Percentiles rank a stretch among this genome's conserved stretches.
These are phyloP conservation scores for Magnolia kwangsiensis DNA, from an alignment of 164 flowering plant species.

Conservation along the genomic window DNA sequence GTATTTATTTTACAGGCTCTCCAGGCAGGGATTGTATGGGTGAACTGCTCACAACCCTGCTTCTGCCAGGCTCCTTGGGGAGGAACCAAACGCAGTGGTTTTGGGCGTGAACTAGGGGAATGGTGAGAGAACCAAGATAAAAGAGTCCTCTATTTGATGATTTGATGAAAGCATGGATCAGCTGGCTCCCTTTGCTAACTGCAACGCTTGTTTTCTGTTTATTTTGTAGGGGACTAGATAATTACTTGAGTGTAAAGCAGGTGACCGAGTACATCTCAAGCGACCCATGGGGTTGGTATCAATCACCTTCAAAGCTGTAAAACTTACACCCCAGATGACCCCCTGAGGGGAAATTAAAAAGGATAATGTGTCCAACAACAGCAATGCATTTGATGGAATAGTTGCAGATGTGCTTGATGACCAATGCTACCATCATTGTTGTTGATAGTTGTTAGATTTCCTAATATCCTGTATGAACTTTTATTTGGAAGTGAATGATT, in stretches of 20 bases:
- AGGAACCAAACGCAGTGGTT: conserved; percentile 92
- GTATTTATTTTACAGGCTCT: conserved; percentile 49
- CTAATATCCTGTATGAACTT: no score
- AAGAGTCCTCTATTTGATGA: not conserved
- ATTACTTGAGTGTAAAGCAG: conserved; percentile 92
- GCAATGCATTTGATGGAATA: no score
- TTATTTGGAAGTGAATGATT: no score
- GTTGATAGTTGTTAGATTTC: no score
- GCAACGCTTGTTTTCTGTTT: not conserved
- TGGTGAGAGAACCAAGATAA: conserved; percentile 53
- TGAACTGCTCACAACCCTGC: conserved; percentile 98
- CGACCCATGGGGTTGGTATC: conserved; percentile 94
- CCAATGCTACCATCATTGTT: no score
- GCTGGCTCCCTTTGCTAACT: not conserved
- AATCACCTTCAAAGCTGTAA: conserved; percentile 74
- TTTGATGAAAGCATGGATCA: not conserved
- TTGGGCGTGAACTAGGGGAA: conserved; percentile 96
- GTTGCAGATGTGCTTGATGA: no score
- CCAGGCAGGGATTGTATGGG: conserved; percentile 89
- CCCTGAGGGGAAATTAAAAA: not conserved
- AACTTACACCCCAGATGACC: not conserved
- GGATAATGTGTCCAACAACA: no score
- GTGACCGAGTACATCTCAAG: conserved; percentile 75
- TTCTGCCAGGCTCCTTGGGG: conserved; percentile 99
- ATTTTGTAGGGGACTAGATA: conserved; percentile 79